A percentile compares a stretch with the other conserved stretches of the same genome.
These are phyloP conservation scores for Pseudozyma hubeiensis DNA, from an alignment of 1,284 basidiomycete species.

Conservation along the genomic window DNA sequence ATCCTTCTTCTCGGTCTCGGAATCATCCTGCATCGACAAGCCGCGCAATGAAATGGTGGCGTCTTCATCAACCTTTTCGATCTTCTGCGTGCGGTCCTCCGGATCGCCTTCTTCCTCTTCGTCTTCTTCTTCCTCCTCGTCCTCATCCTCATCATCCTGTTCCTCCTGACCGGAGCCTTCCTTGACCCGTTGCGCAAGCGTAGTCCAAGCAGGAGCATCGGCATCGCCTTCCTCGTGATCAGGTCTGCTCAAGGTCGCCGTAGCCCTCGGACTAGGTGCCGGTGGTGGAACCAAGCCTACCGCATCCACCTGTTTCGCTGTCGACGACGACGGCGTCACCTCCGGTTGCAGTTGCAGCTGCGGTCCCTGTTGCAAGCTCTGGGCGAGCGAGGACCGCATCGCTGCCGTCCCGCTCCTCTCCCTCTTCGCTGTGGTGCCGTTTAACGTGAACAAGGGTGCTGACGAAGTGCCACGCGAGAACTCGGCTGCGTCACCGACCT, in stretches of 20 bases:
- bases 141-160: conserved; percentile 13
- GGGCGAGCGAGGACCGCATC: conserved; percentile 21
- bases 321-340: neutral
- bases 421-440: conserved; percentile 32
- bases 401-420: conserved; percentile 39
- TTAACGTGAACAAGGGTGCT: conserved; percentile 15
- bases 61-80: conserved; percentile 21
- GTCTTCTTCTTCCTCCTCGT: conserved; percentile 18
- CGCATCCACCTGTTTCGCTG: conserved; percentile 18
- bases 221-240: conserved; percentile 44
- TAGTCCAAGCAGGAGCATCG: conserved; percentile 25
- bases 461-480: conserved; percentile 20
- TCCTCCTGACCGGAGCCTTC: neutral
- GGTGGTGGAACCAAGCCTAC: conserved; percentile 46
- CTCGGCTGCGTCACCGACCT: conserved; percentile 12
- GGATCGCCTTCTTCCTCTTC: conserved; percentile 3
- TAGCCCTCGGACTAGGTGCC: conserved; percentile 43
- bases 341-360: conserved; percentile 4
- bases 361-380: conserved; percentile 10
- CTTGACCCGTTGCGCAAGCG: conserved; percentile 2
- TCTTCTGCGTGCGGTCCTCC: conserved; percentile 29
- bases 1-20: neutral
- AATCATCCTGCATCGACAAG: conserved; percentile 4
- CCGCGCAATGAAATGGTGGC: conserved; percentile 38
- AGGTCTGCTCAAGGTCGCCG: conserved; percentile 37